Conservation (phyloP, 2,329 filamentous ascomycete species). For the Pestalotiopsis sp. region DNA sequence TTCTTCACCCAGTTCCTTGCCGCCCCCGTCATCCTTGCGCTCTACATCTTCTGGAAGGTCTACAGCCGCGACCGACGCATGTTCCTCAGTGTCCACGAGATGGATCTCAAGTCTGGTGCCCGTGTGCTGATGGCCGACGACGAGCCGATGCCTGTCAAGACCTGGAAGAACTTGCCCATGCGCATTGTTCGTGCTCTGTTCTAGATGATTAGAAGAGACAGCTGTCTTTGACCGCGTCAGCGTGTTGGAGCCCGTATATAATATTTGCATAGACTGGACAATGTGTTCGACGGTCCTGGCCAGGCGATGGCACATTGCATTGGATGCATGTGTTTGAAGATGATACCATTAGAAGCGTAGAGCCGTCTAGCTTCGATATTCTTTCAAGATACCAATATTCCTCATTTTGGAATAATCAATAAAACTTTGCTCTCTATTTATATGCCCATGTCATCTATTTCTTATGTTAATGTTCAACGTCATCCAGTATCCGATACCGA, state of each 20-base stretch:
- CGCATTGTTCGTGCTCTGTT: constrained; percentile 37
- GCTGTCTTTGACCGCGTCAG: neutral
- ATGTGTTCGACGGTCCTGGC: neutral
- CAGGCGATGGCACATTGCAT: neutral
- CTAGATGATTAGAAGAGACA: constrained; percentile 21
- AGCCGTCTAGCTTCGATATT: neutral
- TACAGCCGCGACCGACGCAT: constrained; percentile 54
- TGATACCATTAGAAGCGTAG: constrained; percentile 1
- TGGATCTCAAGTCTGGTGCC: constrained; percentile 63
- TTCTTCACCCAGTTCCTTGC: constrained; percentile 66
- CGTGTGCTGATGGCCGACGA: constrained; percentile 55
- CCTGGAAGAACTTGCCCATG: constrained; percentile 36
- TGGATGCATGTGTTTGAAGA: neutral
- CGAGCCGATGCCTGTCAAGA: constrained; percentile 30
- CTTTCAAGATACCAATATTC: constrained; percentile 5
- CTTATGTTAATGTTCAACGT: too few relatives aligned
- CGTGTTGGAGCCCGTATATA: neutral
- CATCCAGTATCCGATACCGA: too few relatives aligned
- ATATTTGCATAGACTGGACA: neutral
- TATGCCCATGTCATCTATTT: too few relatives aligned
- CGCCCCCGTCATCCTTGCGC: constrained; percentile 53
- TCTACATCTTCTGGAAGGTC: constrained; percentile 70
- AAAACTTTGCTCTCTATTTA: neutral
- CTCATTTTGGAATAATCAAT: neutral
- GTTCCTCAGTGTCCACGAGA: constrained; percentile 57